Base-by-base conservation (phyloP, 345 rosid genomes). In the Dipteronia dyeriana region DNA sequence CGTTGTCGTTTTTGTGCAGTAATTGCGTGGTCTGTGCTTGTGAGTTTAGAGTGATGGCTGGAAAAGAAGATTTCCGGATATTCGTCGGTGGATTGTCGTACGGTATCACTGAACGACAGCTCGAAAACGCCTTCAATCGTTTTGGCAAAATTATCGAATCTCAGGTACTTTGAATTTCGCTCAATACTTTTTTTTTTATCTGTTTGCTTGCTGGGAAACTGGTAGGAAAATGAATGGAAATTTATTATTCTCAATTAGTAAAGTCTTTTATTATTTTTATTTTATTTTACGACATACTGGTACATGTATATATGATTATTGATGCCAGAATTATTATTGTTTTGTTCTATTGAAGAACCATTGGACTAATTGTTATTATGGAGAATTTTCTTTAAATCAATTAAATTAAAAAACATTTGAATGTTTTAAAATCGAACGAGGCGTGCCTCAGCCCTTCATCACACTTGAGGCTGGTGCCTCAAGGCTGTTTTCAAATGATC, bases 11-110 rank as follows among this genome's bases (percentile, higher is more conserved):
- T 69, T 19, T 45, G 22, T 68, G 66, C 77, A 68, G 74, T 29
- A 59, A 62, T 41, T 3, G 16, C 19, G n/a, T 72, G 23, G 14
- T 70, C 53, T 14, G 61, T 61, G 26, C 29, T 9, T 60, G 80
- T 66, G 78, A 64, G 38, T 17, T 59, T 3, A 68, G 74, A 79
- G 85, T 78, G 68, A 93, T 92, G 97, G 88, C 92, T 1, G 87
- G 88, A 53, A 92, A 90, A 85, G 97, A 96, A 68, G 98, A 92
- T 20, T 79, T 91, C 79, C 84, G 97, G 43, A 91, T 96, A 39
- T 94, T 96, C 73, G 97, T 96, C 0, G 99, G 98, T 57, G 99
- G 99, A 2, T 86, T 96, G 81, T 87, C 98, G 14, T 90, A 92
- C 89, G 97, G 92, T 77, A 85, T 90, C 74, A 84, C 89, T 23